These are phyloP conservation scores for Blakeslea trispora DNA, from an alignment of 371 early-diverging fungal species.

Conservation along the genomic window DNA sequence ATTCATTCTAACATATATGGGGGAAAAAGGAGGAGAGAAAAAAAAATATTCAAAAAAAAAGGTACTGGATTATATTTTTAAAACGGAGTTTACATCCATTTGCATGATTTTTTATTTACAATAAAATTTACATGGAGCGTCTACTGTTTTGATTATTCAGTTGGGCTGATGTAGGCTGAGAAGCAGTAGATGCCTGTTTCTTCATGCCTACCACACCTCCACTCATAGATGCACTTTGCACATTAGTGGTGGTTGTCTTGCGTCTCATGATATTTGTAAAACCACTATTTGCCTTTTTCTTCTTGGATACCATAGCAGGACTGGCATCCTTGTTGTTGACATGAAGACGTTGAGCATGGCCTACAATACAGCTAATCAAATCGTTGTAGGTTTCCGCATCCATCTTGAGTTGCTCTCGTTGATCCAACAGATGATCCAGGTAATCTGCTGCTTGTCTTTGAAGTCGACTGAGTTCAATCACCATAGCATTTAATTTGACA, in stretches of 20 bases:
- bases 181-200: too few relatives aligned
- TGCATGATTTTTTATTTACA: too few relatives aligned
- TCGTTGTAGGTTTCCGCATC: constrained; percentile 88
- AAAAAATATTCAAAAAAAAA: not conserved
- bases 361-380: constrained; percentile 81
- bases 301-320: constrained; percentile 53
- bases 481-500: constrained; percentile 59
- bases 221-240: constrained; percentile 46
- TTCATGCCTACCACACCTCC: constrained; percentile 54
- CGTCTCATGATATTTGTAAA: constrained; percentile 32
- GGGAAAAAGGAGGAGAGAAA: constrained; percentile 7
- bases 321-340: constrained; percentile 52
- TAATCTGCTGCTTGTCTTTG: constrained; percentile 65
- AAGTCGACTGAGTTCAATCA: constrained; percentile 50
- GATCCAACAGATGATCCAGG: constrained; percentile 74
- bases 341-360: constrained; percentile 62
- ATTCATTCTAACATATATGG: constrained; percentile 4
- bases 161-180: constrained; percentile 20
- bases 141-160: constrained; percentile 28
- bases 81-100: too few relatives aligned
- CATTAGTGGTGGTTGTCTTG: constrained; percentile 25
- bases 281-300: constrained; percentile 37
- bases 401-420: constrained; percentile 83
- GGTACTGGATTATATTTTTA: too few relatives aligned
- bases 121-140: constrained; percentile 28